Evolutionary conservation across 2,329 filamentous ascomycete genomes (phyloP).

Genomic region (Zasmidium citrigriseum): DNA sequence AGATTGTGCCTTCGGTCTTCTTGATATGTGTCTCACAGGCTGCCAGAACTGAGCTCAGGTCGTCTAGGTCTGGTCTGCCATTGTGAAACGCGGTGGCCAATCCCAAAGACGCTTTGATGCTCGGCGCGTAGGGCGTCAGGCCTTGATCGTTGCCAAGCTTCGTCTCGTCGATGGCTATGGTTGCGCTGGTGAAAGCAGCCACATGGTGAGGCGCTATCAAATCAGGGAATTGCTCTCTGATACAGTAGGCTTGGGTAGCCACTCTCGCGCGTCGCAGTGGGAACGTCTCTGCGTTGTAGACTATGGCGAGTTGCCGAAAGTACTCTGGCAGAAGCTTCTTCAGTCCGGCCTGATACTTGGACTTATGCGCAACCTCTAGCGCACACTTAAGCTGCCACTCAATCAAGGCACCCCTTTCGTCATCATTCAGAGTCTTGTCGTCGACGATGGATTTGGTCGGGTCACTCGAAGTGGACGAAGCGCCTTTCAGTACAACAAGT

Average conservation of each 20-base stretch:
- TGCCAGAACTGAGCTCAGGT: conserved; percentile 35
- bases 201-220: conserved; percentile 20
- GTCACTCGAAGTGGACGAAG: conserved; percentile 15
- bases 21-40: conserved; percentile 43
- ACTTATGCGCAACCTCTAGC: conserved; percentile 24
- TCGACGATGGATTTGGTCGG: conserved; percentile 34
- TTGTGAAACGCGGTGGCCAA: conserved; percentile 49
- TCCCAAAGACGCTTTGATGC: conserved; percentile 37
- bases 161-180: conserved; percentile 4
- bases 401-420: conserved; percentile 40
- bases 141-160: conserved; percentile 34
- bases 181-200: conserved; percentile 12
- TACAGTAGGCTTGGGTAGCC: conserved; percentile 22
- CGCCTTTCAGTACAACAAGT: conserved; percentile 19
- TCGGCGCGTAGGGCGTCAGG: conserved; percentile 35
- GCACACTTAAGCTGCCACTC: conserved; percentile 43
- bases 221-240: conserved; percentile 25
- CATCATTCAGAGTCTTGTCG: conserved; percentile 29
- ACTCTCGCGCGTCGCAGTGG: conserved; percentile 35
- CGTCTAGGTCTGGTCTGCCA: conserved; percentile 24
- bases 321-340: conserved; percentile 20
- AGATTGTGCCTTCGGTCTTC: conserved; percentile 34
- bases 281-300: conserved; percentile 21
- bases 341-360: conserved; percentile 22
- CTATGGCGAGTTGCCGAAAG: conserved; percentile 18